Evolutionary conservation across 2,329 filamentous ascomycete genomes (phyloP).

Genomic region (Fusarium sulawesiense): DNA sequence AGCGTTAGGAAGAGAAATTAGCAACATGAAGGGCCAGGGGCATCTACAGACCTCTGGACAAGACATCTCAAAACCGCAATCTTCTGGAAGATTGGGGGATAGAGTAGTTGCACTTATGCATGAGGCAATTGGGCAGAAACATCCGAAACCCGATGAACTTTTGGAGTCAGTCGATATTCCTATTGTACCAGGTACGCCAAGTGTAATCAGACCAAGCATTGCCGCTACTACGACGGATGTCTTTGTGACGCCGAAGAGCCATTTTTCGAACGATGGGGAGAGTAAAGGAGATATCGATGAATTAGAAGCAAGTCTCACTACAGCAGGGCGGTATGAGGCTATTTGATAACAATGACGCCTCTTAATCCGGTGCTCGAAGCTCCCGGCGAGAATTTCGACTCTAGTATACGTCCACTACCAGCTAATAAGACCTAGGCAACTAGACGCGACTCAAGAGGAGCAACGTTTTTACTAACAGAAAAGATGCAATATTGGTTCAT

Average conservation of each 20-base stretch:
- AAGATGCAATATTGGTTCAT: background rate
- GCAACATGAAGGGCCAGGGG: slow-evolving; percentile 27
- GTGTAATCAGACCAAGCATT: slow-evolving; percentile 26
- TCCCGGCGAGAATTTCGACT: background rate
- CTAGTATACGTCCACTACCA: background rate
- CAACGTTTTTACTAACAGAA: background rate
- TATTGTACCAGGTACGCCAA: slow-evolving; percentile 29
- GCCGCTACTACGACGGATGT: slow-evolving; percentile 31
- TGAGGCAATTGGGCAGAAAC: slow-evolving; percentile 21
- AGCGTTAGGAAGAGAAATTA: slow-evolving; percentile 37
- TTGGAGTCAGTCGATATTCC: background rate
- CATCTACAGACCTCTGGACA: background rate
- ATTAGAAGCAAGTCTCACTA: background rate
- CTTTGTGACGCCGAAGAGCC: slow-evolving; percentile 41
- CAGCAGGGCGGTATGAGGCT: background rate
- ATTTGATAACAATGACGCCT: background rate
- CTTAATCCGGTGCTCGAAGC: background rate
- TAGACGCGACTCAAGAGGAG: background rate
- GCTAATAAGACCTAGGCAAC: background rate
- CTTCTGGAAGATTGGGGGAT: slow-evolving; percentile 32
- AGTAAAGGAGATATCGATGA: background rate
- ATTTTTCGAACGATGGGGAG: slow-evolving; percentile 15
- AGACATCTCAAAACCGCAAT: slow-evolving; percentile 5
- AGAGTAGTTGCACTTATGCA: slow-evolving; percentile 37
- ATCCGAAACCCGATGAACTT: slow-evolving; percentile 3